Percentiles rank a stretch among this genome's conserved stretches.
Evolutionary conservation across 345 rosid genomes (phyloP).

Genomic region (Diplotaxis tenuifolia): DNA sequence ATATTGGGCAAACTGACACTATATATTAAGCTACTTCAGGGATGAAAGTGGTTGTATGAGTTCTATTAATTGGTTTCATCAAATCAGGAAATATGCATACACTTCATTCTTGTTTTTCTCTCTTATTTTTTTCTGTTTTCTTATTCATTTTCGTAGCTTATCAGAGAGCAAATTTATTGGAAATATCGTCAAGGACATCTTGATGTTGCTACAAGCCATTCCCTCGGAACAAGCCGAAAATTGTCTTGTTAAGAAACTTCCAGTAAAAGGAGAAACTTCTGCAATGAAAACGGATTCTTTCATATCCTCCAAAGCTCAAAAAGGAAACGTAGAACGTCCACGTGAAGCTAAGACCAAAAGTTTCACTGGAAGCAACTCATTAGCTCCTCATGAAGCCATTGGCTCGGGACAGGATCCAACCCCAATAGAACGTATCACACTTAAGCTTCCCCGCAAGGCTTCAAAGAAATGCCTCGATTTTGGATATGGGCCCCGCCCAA

Average conservation of each 20-base stretch:
- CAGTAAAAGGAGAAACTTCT: not conserved
- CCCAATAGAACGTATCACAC: not conserved
- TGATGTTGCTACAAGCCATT: not conserved
- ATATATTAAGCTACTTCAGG: too few relatives aligned
- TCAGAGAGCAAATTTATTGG: not conserved
- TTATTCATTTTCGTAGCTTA: not conserved
- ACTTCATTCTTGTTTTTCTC: too few relatives aligned
- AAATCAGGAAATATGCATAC: too few relatives aligned
- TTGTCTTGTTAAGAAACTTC: not conserved
- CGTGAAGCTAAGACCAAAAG: not conserved
- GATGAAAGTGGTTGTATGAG: too few relatives aligned
- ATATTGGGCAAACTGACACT: too few relatives aligned
- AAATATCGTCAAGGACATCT: not conserved
- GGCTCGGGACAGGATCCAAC: not conserved
- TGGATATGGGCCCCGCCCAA: too few relatives aligned
- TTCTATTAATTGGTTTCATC: not conserved
- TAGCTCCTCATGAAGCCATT: not conserved
- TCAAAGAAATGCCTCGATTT: too few relatives aligned
- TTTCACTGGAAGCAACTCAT: not conserved
- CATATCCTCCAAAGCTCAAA: not conserved
- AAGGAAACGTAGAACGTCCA: not conserved
- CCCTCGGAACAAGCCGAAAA: not conserved
- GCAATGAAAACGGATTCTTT: not conserved
- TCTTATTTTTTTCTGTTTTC: not conserved
- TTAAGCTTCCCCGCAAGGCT: too few relatives aligned